These are phyloP conservation scores for Hyaloscypha hepaticicola DNA, from an alignment of 495 filamentous ascomycete genomes.

Conservation along the genomic window DNA sequence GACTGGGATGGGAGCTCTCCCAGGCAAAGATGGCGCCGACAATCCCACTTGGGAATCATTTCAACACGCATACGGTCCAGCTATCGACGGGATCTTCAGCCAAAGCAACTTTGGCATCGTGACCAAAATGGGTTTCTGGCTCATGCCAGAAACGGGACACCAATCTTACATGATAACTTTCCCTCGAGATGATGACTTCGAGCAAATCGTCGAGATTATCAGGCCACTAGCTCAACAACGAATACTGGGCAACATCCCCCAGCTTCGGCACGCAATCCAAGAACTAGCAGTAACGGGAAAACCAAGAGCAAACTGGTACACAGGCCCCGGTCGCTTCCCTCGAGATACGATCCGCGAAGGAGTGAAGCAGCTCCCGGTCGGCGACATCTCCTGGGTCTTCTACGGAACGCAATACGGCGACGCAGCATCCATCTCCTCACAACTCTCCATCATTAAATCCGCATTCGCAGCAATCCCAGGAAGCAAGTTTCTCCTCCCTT, in stretches of 20 bases:
- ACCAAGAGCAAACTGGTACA: slow-evolving; percentile 45
- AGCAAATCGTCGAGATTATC: slow-evolving; percentile 48
- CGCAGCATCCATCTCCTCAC: slow-evolving; percentile 31
- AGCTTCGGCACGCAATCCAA: slow-evolving; percentile 53
- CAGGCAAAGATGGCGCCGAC: slow-evolving; percentile 27
- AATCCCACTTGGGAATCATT: slow-evolving; percentile 40
- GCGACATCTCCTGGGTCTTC: slow-evolving; percentile 49
- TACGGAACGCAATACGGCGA: slow-evolving; percentile 51
- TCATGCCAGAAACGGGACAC: slow-evolving; percentile 48
- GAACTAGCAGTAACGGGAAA: slow-evolving; percentile 44
- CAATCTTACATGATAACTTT: slow-evolving; percentile 53
- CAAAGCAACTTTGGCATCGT: slow-evolving; percentile 56
- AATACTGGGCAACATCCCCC: slow-evolving; percentile 57
- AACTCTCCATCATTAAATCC: slow-evolving; percentile 37
- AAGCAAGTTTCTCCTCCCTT: slow-evolving; percentile 38
- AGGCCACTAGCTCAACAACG: slow-evolving; percentile 48
- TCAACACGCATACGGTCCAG: slow-evolving; percentile 43
- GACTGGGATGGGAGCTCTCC: slow-evolving; percentile 48
- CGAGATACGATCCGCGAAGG: slow-evolving; percentile 38
- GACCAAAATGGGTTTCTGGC: slow-evolving; percentile 52
- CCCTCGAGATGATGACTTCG: slow-evolving; percentile 49
- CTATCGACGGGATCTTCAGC: slow-evolving; percentile 52
- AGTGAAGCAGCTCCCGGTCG: slow-evolving; percentile 40
- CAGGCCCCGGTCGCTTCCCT: slow-evolving; percentile 41
- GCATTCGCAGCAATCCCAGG: slow-evolving; percentile 39